Conservation (phyloP, 2,329 filamentous ascomycete species). For the Cercospora sojina region DNA sequence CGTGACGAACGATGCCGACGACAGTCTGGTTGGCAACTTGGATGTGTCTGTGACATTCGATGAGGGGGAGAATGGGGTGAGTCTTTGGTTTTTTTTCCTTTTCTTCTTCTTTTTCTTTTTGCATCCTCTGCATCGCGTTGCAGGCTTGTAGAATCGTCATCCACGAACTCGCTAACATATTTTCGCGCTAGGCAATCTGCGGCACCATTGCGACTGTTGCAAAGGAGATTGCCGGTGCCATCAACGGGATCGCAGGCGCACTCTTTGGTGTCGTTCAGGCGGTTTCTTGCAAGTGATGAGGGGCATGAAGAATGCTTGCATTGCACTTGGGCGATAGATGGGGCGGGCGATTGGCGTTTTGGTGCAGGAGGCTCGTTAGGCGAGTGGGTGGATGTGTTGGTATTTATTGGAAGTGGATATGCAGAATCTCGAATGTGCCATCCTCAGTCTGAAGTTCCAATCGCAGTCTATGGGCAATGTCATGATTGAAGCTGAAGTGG, state of each 20-base stretch:
- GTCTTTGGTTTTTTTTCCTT: not conserved
- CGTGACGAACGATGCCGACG: not conserved
- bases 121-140: not conserved
- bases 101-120: not conserved
- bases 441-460: too few relatives aligned
- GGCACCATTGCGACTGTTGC: not conserved
- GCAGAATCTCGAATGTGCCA: not conserved
- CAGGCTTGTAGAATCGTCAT: too few relatives aligned
- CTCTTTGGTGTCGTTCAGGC: slow-evolving; percentile 10
- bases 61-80: slow-evolving; percentile 7
- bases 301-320: not conserved
- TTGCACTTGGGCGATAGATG: not conserved
- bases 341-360: not conserved
- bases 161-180: not conserved
- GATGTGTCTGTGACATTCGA: not conserved
- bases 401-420: too few relatives aligned
- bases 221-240: slow-evolving; percentile 8
- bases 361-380: not conserved
- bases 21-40: not conserved
- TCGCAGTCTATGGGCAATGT: too few relatives aligned
- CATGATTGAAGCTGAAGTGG: too few relatives aligned
- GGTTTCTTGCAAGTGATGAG: not conserved
- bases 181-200: not conserved
- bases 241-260: slow-evolving; percentile 2
- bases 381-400: not conserved